phyloP scores from a whole-genome alignment of 2,329 filamentous ascomycete species.

The Penicillium sp. region DNA sequence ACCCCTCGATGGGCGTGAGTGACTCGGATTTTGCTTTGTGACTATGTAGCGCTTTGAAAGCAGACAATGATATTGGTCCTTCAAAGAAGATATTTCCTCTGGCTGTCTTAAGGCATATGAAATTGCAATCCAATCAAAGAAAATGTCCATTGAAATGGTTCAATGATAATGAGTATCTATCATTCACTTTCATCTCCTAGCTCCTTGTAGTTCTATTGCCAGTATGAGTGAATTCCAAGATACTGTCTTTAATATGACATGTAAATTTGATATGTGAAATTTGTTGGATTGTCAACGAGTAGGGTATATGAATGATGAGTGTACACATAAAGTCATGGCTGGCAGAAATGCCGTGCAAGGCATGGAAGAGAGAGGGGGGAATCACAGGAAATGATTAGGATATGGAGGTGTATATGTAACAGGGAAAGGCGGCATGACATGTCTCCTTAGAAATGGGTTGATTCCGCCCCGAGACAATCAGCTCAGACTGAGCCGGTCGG shows the following conservation, averaged over 20 bases:
- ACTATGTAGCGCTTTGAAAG: neutral
- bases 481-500: neutral
- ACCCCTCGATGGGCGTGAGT: neutral
- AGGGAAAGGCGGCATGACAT: neutral
- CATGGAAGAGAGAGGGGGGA: neutral
- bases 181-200: neutral
- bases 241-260: neutral
- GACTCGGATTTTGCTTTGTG: neutral
- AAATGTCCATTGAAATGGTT: neutral
- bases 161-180: neutral
- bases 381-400: too few relatives aligned
- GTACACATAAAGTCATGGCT: constrained; percentile 34
- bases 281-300: constrained; percentile 7
- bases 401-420: neutral
- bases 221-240: neutral
- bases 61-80: neutral
- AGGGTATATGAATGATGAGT: constrained; percentile 35
- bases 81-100: neutral
- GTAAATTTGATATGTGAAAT: neutral
- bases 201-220: neutral
- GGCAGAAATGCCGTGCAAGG: constrained; percentile 9
- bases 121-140: neutral
- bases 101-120: neutral
- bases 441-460: neutral
- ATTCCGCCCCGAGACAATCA: neutral